A percentile compares a stretch with the other conserved stretches of the same genome.
Conservation (phyloP, 2,329 filamentous ascomycete genomes). For the Lasiodiplodia sp. region DNA sequence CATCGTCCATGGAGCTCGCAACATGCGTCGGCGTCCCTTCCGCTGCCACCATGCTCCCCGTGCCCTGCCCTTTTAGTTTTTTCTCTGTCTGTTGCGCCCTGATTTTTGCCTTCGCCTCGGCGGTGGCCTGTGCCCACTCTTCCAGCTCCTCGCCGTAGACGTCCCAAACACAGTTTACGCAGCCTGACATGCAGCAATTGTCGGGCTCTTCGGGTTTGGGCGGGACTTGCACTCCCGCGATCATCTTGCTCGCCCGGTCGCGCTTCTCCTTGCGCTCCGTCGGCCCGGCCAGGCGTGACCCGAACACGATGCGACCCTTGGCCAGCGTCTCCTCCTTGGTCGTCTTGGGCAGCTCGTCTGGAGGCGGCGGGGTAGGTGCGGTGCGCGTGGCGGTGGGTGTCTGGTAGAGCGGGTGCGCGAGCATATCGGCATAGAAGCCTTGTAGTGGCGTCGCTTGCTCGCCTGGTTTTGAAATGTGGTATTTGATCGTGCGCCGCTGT, state of each 20-base stretch:
- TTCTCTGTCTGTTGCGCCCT: constrained; percentile 53
- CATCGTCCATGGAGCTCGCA: constrained; percentile 75
- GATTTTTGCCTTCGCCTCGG: constrained; percentile 67
- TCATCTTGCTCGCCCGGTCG: constrained; percentile 64
- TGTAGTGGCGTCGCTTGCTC: constrained; percentile 48
- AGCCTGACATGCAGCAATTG: constrained; percentile 99
- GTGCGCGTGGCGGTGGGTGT: constrained; percentile 37
- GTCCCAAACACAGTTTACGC: constrained; percentile 98
- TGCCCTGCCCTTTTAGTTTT: constrained; percentile 39
- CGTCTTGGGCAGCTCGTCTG: constrained; percentile 52
- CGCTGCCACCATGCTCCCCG: constrained; percentile 46
- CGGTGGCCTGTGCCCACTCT: constrained; percentile 75
- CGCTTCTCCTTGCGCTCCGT: constrained; percentile 70
- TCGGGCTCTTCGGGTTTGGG: constrained; percentile 88
- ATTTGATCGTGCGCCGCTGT: constrained; percentile 41
- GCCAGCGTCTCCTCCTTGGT: constrained; percentile 62
- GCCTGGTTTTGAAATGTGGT: constrained; percentile 46
- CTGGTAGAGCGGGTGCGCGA: constrained; percentile 39
- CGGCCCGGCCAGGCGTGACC: constrained; percentile 77
- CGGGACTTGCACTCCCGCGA: constrained; percentile 84
- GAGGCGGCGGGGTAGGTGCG: constrained; percentile 41
- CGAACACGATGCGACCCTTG: constrained; percentile 77
- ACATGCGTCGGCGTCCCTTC: constrained; percentile 55
- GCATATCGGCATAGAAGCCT: constrained; percentile 49
- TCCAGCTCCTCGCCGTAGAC: constrained; percentile 90